Base-by-base conservation (phyloP, 345 rosid species). In the Passiflora organensis region DNA sequence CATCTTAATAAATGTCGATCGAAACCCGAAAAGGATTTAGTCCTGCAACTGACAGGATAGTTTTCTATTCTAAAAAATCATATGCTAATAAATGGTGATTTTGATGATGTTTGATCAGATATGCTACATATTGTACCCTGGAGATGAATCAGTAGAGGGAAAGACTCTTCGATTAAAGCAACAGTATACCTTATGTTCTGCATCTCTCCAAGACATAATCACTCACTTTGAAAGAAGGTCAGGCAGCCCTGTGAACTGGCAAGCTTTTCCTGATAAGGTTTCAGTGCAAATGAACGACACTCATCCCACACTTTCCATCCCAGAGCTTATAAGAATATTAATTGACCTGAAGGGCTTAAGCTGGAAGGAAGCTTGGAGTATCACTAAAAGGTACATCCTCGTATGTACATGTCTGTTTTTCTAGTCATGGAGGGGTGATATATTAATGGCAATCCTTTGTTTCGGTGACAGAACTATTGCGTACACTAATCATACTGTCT, bases 281-380 rank as follows among this genome's bases (percentile, higher is more conserved):
- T 80, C 77, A 10, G 77, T 80, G 18, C 82, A 77, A 58, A 72
- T 80, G 85, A 77, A 80, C 42, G 85, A 77, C 43, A 75, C 85
- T 62, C 79, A 70, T 62, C 85, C 82, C 24, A 75, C 79, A 19
- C 73, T 77, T 41, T 77, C 78, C 68, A 72, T 77, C n/a, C 80
- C 74, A 0, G 79, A 77, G 55, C 73, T 80, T 43, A 70, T 77
- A 43, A 76, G 85, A 52, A 75, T 80, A 36, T 20, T 75, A 54
- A 64, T 72, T 49, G 82, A 80, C 65, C 60, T 67, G 18, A 75
- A 80, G 64, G 77, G 77, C 51, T 64, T 77, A 75, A 70, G 65
- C 32, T 75, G 82, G 80, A 67, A 64, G 17, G 74, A 80, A 72
- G 78, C 82, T 55, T 70, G 78, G 80, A 43, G 70, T 56, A 65